Evolutionary conservation across 805 yeast species (phyloP), one percentile per base, ranked within the genome.

Genomic region (Scheffersomyces ergatensis): DNA sequence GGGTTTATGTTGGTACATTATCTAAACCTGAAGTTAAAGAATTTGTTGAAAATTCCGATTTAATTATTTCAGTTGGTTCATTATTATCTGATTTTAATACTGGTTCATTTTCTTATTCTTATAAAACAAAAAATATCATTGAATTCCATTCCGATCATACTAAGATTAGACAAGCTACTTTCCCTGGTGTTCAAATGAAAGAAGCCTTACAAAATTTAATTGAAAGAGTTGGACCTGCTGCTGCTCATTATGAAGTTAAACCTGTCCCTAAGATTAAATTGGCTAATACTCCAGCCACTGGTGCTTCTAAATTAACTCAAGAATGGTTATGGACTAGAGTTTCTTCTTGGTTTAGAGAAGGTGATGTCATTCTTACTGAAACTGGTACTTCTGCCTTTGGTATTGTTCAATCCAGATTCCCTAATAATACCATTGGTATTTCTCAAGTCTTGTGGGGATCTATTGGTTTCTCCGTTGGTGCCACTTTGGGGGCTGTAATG

Each of bases 391-490:
- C 88, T 33, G 82, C 85, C 39, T 82, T 82, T 55, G 89, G 89
- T 68, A 77, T 82, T 48, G 72, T 78, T 51, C 81, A 78, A 59
- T 68, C 85, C 21, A 76, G 75, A 58, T 82, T 78, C 78, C 88
- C 89, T 49, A 62, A 69, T 49, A 63, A 76, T 58, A 72, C 80
- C 33, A 67, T 74, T 48, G 87, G 86, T 61, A 82, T 82, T 46
- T 80, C 87, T 41, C 89, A 82, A 69, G 87, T 81, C 40, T 67
- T 83, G 54, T 83, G 86, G 85, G 87, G 88, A 53, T 81, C 87
- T 37, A 82, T 82, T 60, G 89, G 89, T 55, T 82, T 65, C 67
- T 70, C 87, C 37, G 77, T 80, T 44, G 87, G 87, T 60, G 80
- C 86, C 35, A 68, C 81, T 18, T 62, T 78, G 45, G 88, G 88